These are phyloP conservation scores for Colletotrichum lupini DNA, from an alignment of 2,329 filamentous ascomycete species.

Conservation along the genomic window DNA sequence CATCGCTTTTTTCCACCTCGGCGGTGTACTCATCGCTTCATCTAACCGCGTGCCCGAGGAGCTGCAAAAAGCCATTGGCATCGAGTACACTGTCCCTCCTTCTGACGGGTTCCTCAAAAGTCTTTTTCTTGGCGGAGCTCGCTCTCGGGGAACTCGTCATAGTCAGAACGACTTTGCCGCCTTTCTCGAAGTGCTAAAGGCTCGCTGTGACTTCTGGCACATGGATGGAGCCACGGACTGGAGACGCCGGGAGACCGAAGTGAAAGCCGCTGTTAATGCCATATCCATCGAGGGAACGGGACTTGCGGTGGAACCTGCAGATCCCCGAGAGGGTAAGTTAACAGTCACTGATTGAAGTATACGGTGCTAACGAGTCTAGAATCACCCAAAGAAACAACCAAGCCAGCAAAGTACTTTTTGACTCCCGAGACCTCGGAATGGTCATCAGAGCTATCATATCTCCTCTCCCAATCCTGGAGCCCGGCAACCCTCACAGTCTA, in stretches of 20 bases:
- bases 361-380: neutral
- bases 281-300: neutral
- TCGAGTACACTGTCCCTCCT: conserved; percentile 71
- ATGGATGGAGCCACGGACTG: conserved; percentile 83
- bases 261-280: conserved; percentile 36
- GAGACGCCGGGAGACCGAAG: conserved; percentile 65
- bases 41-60: conserved; percentile 89
- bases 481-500: conserved; percentile 64
- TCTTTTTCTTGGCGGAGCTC: conserved; percentile 46
- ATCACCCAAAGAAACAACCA: conserved; percentile 10
- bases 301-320: neutral
- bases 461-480: conserved; percentile 49
- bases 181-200: conserved; percentile 81
- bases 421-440: conserved; percentile 18
- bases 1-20: conserved; percentile 83
- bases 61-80: conserved; percentile 78
- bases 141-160: conserved; percentile 60
- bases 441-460: conserved; percentile 6
- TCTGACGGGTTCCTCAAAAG: conserved; percentile 62
- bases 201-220: conserved; percentile 85
- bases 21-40: conserved; percentile 82
- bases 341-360: too few species aligned
- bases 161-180: conserved; percentile 77
- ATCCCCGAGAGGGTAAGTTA: conserved; percentile 9
- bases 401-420: conserved; percentile 28